These are phyloP conservation scores for Penicillium aurantiogriseum DNA, from an alignment of 2,329 filamentous ascomycete species.

Conservation along the genomic window DNA sequence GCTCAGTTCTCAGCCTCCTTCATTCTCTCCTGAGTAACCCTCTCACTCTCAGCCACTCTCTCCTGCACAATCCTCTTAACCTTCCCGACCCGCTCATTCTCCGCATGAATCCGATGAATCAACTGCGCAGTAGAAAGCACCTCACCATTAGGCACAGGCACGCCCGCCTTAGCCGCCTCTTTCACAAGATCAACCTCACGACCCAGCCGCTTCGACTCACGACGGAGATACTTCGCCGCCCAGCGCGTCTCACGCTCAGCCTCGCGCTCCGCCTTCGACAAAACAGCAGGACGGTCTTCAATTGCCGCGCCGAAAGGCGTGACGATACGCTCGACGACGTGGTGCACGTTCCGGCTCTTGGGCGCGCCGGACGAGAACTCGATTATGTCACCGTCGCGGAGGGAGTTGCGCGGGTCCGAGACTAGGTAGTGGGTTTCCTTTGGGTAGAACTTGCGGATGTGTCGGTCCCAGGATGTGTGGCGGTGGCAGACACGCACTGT, in stretches of 20 bases:
- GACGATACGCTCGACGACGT: conserved; percentile 45
- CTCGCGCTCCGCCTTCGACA: conserved; percentile 38
- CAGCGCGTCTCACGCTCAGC: conserved; percentile 31
- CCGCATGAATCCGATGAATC: conserved; percentile 26
- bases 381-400: conserved; percentile 46
- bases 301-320: conserved; percentile 40
- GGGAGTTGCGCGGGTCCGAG: conserved; percentile 41
- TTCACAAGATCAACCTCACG: conserved; percentile 16
- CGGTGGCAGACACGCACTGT: conserved; percentile 41
- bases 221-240: conserved; percentile 33
- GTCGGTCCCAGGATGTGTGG: conserved; percentile 36
- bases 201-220: conserved; percentile 28
- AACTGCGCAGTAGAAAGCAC: conserved; percentile 22
- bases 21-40: not conserved
- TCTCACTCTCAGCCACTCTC: conserved; percentile 15
- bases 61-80: conserved; percentile 28
- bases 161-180: conserved; percentile 27
- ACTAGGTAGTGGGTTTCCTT: conserved; percentile 37
- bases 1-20: not conserved
- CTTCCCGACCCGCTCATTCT: conserved; percentile 23
- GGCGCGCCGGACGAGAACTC: conserved; percentile 44
- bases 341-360: conserved; percentile 39
- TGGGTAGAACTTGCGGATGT: conserved; percentile 40
- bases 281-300: conserved; percentile 37
- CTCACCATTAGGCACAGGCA: conserved; percentile 5